A percentile compares a stretch with the other conserved stretches of the same genome.
Evolutionary conservation across 768 basidiomycete genomes (phyloP).

Genomic region (Lyophyllum semitale): DNA sequence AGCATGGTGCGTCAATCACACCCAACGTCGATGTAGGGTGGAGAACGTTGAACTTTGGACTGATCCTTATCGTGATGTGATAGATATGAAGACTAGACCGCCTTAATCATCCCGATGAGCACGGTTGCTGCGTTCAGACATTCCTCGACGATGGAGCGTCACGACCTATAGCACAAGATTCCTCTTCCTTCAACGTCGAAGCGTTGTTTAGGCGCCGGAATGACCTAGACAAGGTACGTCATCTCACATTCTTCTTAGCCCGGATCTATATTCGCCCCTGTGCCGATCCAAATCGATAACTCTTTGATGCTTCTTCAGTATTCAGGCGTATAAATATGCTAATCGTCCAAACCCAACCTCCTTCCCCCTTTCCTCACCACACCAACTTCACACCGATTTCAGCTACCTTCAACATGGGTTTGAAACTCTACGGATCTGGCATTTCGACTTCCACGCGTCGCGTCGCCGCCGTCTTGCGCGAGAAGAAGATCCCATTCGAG

Average conservation of each 20-base stretch:
- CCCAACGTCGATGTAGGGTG: too few relatives aligned
- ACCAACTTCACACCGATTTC: neutral
- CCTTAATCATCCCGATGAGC: too few relatives aligned
- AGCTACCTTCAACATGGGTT: too few relatives aligned
- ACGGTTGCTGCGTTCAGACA: too few relatives aligned
- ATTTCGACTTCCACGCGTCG: conserved; percentile 51
- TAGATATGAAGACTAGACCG: too few relatives aligned
- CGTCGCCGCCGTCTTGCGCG: conserved; percentile 52
- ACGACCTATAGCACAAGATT: too few relatives aligned
- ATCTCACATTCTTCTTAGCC: neutral
- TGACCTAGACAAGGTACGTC: conserved; percentile 1
- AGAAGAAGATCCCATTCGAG: conserved; percentile 59
- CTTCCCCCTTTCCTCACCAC: neutral
- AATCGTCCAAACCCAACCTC: neutral
- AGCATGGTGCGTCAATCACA: too few relatives aligned
- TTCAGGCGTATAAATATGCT: neutral
- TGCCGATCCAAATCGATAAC: neutral
- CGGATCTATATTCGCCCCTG: too few relatives aligned
- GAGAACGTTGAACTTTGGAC: too few relatives aligned
- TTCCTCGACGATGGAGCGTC: too few relatives aligned
- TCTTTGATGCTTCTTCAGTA: neutral
- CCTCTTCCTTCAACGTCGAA: neutral
- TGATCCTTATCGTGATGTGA: too few relatives aligned
- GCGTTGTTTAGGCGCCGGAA: neutral
- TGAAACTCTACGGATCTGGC: conserved; percentile 35